phyloP scores from a whole-genome alignment of 352 stramenopile species.

The Phytophthora macrochlamydospora region DNA sequence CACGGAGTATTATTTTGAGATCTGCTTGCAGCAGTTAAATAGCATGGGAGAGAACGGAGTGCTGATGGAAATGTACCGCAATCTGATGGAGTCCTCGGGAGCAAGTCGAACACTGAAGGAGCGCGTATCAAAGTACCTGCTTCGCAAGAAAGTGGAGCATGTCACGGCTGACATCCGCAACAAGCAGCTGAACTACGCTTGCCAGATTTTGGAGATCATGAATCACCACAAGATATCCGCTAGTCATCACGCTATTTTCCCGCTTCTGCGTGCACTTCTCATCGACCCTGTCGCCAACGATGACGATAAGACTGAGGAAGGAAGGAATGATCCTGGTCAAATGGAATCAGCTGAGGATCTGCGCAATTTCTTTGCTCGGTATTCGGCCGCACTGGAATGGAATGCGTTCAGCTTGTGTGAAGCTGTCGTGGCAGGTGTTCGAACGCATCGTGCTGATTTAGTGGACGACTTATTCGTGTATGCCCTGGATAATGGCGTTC shows the following conservation, averaged over 20 bases:
- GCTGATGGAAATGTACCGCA: constrained; percentile 60
- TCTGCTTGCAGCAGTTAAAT: constrained; percentile 66
- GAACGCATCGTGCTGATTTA: constrained; percentile 49
- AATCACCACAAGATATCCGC: constrained; percentile 52
- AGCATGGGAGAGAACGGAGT: constrained; percentile 45
- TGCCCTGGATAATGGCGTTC: constrained; percentile 63
- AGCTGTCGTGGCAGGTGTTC: constrained; percentile 60
- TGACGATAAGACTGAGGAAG: constrained; percentile 14
- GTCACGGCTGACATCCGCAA: constrained; percentile 40
- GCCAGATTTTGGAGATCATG: constrained; percentile 67
- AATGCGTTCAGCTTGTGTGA: constrained; percentile 74
- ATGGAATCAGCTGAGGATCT: constrained; percentile 43
- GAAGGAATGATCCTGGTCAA: constrained; percentile 2
- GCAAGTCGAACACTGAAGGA: constrained; percentile 52
- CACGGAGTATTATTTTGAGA: constrained; percentile 71
- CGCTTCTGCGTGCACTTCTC: constrained; percentile 51
- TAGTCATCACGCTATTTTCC: constrained; percentile 55
- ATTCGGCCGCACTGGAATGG: constrained; percentile 56
- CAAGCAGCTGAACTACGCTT: constrained; percentile 37
- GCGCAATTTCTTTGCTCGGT: constrained; percentile 53
- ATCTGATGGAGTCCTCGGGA: constrained; percentile 45
- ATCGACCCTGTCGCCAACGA: constrained; percentile 20
- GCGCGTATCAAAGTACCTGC: constrained; percentile 65
- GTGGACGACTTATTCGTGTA: constrained; percentile 68
- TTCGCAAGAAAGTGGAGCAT: constrained; percentile 54